Base-by-base conservation (phyloP, 306 rosid species). In the Spatholobus suberectus region DNA sequence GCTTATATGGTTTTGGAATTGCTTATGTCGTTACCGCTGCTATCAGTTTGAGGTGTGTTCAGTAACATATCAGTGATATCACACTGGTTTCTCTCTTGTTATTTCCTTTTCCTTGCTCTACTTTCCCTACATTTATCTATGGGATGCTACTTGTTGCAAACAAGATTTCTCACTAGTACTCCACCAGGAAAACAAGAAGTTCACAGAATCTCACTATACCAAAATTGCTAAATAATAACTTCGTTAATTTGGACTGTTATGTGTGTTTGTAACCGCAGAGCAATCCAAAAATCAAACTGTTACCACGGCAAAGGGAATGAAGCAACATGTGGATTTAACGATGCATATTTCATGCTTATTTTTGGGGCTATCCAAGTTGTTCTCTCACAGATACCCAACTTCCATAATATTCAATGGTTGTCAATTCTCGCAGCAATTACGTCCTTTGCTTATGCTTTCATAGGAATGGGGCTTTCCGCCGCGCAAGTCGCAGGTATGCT, bases 341-440 rank as follows among this genome's bases (percentile, higher is more conserved):
- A 86, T 62, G 9, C 46, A 70, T 83, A 82, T 70, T 87, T 78
- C 27, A 94, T 88, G 93, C 86, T 94, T 74, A 58, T 89, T 44
- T 92, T 90, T 74, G 97, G 94, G 44, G 75, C 67, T 76, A 40
- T 88, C 15, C 94, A 94, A 77, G 73, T 91, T 69, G 40, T 91
- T 59, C 88, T 94, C 32, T 90, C 98, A n/a, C 98, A 94, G 82
- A 88, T 90, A 34, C 98, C 94, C 23, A 82, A 92, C 77, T 94
- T 94, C 71, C 93, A 90, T 82, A 70, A 89, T 83, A 85, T 94
- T 18, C 77, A 91, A 47, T 91, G 97, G 98, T 81, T 94, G 35
- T 94, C 98, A n/a, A 12, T 88, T 69, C 59, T 91, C 0, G 98
- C 97, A 62, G 97, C 98, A 65, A 61, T 90, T 69, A 94, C 88